phyloP scores from a whole-genome alignment of 495 filamentous ascomycete genomes.

The Penicillium riverlandense region DNA sequence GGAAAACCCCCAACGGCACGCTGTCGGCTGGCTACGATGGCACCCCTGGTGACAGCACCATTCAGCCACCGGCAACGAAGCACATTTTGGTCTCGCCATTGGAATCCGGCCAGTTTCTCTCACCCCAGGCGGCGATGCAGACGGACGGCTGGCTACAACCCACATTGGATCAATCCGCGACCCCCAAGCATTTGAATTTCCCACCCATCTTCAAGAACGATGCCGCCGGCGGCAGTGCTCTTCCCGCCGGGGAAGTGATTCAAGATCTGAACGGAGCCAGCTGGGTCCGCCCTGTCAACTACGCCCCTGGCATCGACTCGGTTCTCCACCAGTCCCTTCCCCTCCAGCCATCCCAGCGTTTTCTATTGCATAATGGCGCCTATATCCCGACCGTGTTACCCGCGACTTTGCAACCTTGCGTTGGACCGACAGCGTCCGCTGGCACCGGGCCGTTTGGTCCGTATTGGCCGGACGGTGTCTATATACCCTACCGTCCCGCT shows the following conservation, averaged over 20 bases:
- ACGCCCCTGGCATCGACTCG: conserved; percentile 41
- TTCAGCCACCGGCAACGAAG: conserved; percentile 66
- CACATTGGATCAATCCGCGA: conserved; percentile 15
- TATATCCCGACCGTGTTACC: conserved; percentile 63
- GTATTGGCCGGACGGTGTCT: conserved; percentile 72
- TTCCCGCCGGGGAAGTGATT: conserved; percentile 21
- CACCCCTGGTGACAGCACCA: conserved; percentile 64
- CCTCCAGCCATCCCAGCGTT: conserved; percentile 28
- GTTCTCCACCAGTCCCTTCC: conserved; percentile 43
- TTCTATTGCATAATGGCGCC: conserved; percentile 38
- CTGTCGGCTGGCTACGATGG: conserved; percentile 93
- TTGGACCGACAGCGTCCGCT: conserved; percentile 68
- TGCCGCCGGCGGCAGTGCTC: conserved; percentile 9
- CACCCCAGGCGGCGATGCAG: conserved; percentile 20
- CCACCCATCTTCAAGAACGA: conserved; percentile 38
- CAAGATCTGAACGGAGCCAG: conserved; percentile 31
- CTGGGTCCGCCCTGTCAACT: conserved; percentile 40
- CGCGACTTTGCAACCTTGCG: conserved; percentile 60
- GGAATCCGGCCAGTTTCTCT: conserved; percentile 28
- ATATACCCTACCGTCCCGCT: conserved; percentile 67
- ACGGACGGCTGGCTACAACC: conserved; percentile 27
- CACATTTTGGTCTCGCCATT: conserved; percentile 78
- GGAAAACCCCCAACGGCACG: conserved; percentile 92
- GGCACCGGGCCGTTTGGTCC: conserved; percentile 65
- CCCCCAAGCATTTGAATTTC: conserved; percentile 31